Evolutionary conservation across 768 basidiomycete genomes (phyloP).

Genomic region (Termitomyces sp.): DNA sequence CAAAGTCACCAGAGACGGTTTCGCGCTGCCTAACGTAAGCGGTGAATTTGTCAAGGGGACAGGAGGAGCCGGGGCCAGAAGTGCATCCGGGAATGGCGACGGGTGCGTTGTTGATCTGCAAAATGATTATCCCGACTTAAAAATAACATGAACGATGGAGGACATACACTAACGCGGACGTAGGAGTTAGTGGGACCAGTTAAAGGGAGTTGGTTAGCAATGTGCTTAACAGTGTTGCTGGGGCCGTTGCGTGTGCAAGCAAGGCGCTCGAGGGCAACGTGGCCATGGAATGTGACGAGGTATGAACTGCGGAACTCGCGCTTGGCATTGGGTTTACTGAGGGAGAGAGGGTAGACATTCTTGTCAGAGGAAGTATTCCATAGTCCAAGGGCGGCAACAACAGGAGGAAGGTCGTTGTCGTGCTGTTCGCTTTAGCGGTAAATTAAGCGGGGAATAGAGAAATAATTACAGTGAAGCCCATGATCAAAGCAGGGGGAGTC

Average conservation of each 20-base stretch:
- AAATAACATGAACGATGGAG: neutral
- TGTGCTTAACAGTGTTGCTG: conserved; percentile 11
- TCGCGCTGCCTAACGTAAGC: conserved; percentile 25
- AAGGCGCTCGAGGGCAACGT: conserved; percentile 38
- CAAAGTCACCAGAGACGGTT: conserved; percentile 31
- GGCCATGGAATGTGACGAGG: conserved; percentile 37
- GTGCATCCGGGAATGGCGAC: conserved; percentile 36
- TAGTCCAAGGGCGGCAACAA: conserved; percentile 38
- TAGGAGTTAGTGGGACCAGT: conserved; percentile 15
- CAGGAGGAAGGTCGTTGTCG: conserved; percentile 40
- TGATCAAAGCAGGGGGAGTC: conserved; percentile 34
- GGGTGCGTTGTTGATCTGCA: conserved; percentile 33
- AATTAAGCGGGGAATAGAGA: neutral
- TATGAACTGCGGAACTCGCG: conserved; percentile 36
- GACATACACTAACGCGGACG: conserved; percentile 32
- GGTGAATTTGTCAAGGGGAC: conserved; percentile 31
- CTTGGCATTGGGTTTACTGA: conserved; percentile 21
- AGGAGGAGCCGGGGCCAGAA: conserved; percentile 35
- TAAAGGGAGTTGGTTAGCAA: conserved; percentile 9
- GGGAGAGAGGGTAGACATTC: conserved; percentile 34
- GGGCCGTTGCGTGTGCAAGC: conserved; percentile 20
- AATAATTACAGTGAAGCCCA: conserved; percentile 37
- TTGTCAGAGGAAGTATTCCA: conserved; percentile 32
- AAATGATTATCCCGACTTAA: neutral
- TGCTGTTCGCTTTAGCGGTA: conserved; percentile 24